Conservation (phyloP, 2,329 filamentous ascomycete genomes). For the Blumeria hordei region DNA sequence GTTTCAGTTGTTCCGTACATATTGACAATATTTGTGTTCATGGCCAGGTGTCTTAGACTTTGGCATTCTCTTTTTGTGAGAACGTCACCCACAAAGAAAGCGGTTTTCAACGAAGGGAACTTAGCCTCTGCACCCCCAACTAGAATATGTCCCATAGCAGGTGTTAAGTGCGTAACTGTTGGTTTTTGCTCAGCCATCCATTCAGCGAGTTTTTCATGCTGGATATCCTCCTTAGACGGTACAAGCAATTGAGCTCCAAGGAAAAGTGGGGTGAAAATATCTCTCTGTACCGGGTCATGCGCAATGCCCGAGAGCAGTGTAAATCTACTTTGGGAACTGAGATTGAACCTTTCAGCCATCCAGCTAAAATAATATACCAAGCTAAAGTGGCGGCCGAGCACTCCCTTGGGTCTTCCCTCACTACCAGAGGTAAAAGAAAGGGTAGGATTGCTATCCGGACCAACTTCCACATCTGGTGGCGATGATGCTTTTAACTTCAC, state of each 20-base stretch:
- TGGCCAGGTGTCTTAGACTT: constrained; percentile 49
- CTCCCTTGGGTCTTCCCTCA: constrained; percentile 67
- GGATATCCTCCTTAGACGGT: constrained; percentile 61
- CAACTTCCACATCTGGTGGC: constrained; percentile 50
- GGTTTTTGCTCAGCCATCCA: constrained; percentile 61
- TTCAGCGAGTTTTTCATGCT: constrained; percentile 62
- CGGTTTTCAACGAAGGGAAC: constrained; percentile 53
- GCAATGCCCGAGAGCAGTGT: constrained; percentile 71
- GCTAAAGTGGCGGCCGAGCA: constrained; percentile 66
- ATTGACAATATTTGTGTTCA: constrained; percentile 54
- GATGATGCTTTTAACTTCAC: constrained; percentile 25
- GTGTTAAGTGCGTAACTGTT: constrained; percentile 73
- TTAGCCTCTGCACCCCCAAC: constrained; percentile 59
- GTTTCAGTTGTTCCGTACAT: constrained; percentile 84
- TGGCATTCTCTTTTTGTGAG: constrained; percentile 65
- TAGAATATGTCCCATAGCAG: constrained; percentile 88
- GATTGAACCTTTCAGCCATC: constrained; percentile 69
- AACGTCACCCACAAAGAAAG: constrained; percentile 82
- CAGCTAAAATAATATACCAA: constrained; percentile 73
- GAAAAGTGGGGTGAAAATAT: constrained; percentile 83
- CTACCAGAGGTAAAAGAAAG: constrained; percentile 51
- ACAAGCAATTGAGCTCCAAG: constrained; percentile 59
- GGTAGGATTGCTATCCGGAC: constrained; percentile 63
- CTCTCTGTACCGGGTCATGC: constrained; percentile 42
- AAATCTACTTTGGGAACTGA: constrained; percentile 50